phyloP scores from a whole-genome alignment of 371 early-diverging fungal species.

The Mucor velutinosus region DNA sequence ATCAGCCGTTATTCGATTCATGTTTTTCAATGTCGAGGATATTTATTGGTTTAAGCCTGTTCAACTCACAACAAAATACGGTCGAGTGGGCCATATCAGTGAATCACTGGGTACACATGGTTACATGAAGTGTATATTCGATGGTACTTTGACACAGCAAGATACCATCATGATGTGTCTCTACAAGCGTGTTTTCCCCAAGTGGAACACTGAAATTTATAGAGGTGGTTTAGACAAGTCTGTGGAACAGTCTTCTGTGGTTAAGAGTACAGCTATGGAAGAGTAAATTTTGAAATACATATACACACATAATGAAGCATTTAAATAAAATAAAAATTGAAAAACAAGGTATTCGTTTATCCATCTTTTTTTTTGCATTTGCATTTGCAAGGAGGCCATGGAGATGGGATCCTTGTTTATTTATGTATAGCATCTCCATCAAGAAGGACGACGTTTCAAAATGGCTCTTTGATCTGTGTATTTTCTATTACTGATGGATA shows the following conservation, averaged over 20 bases:
- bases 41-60: constrained; percentile 94
- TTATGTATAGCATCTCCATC: background rate
- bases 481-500: background rate
- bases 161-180: constrained; percentile 94
- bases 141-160: constrained; percentile 87
- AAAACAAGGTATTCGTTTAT: background rate
- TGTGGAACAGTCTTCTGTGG: constrained; percentile 16
- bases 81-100: constrained; percentile 89
- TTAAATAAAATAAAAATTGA: constrained; percentile 7
- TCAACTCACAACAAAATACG: constrained; percentile 87
- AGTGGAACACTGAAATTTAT: constrained; percentile 70
- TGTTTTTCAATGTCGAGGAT: constrained; percentile 94
- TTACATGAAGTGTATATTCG: constrained; percentile 95
- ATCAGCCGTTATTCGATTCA: constrained; percentile 92
- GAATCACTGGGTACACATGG: constrained; percentile 97
- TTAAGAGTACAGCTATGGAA: constrained; percentile 21
- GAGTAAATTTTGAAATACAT: background rate
- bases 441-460: background rate
- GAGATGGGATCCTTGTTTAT: background rate
- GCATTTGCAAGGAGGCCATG: background rate
- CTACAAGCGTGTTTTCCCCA: constrained; percentile 96
- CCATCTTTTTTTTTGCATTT: background rate
- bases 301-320: background rate
- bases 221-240: constrained; percentile 23
- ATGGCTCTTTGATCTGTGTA: constrained; percentile 5